Base-by-base conservation (phyloP, 345 rosid genomes). In the Populus euphratica region DNA sequence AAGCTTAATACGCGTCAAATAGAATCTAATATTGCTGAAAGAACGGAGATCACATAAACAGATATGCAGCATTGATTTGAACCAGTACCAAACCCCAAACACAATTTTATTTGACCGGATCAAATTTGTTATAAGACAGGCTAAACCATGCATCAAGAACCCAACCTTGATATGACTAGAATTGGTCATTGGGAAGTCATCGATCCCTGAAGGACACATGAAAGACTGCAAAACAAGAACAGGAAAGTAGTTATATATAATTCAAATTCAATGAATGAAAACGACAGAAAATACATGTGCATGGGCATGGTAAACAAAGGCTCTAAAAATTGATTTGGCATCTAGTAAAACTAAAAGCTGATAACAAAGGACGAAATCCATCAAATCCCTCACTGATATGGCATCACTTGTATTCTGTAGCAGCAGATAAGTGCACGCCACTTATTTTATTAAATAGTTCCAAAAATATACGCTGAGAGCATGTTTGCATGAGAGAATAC, bases 151-250 rank as follows among this genome's bases (percentile, higher is more conserved):
- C 20, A 47, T 56, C 70, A 16, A 59, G 52, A 61, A 66, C 27
- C 85, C 8, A 65, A 92, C 98, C 98, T 93, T 93, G 72, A 96
- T 93, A 73, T 96, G 99, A 82, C 82, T 86, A 50, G 84, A 83
- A 78, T 87, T 90, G 70, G 99, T 93, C 99, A 96, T 96, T 17
- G 97, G 98, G 68, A 96, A 96, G 89, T 96, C 99, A 27, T 91
- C 81, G 85, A 93, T 93, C 79, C 98, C 99, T 4, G 99, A 96
- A 70, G 98, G 98, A 81, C 98, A 96, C 97, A 96, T 93, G 80
- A 96, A 96, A 59, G 99, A 92, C 99, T 96, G 79, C 86, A 84
- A 49, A 74, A 71, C 29, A 70, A 62, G 20, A 43, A 44, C 29
- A 74, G 36, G 17, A 31, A 12, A 27, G 78, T 18, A 12, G 5